Base-by-base conservation (phyloP, 345 rosid genomes). In the Aquilaria yunnanensis region DNA sequence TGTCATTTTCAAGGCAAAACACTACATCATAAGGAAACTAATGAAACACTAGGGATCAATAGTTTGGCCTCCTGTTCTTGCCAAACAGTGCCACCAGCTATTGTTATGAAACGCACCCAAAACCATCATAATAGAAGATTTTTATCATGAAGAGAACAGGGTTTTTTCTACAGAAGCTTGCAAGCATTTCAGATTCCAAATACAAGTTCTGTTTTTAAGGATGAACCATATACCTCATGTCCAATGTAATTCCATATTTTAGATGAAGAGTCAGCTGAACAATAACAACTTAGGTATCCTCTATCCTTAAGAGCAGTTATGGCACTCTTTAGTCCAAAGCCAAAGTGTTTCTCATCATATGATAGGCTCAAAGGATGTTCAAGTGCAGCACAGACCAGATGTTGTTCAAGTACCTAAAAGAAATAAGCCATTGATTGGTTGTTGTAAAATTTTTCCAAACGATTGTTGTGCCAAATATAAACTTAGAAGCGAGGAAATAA, bases 181-280 rank as follows among this genome's bases (percentile, higher is more conserved):
- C 23, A 23, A 23, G 23, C 23, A 23, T 23, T 23, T 23, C 23
- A 70, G 10, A 54, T 53, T 30, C 50, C 47, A 56, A 31, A 62
- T 32, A 63, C 62, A 37, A 37, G 43, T 37, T 37, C 43, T 37
- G 8, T 37, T 23, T 23, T 23, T 5, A 37, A 37, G 43, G 43
- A 37, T 37, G 43, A 51, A 63, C 47, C 32, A 29, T 49, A 57
- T 72, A 93, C 98, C 97, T 90, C 94, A 54, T 51, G 86, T 32
- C 96, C 98, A 62, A 90, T 93, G 64, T 90, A 93, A 62, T 74
- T 79, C 94, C 88, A 88, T 68, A 79, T 68, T 77, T 84, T 78
- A 73, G 85, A 76, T 70, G 85, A 79, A 54, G 80, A 68, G 68
- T 82, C 87, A 65, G 55, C 53, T 13, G 89, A 77, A n/a, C 72